phyloP scores from a whole-genome alignment of 2,329 filamentous ascomycete species.

The Thelonectria blattea region DNA sequence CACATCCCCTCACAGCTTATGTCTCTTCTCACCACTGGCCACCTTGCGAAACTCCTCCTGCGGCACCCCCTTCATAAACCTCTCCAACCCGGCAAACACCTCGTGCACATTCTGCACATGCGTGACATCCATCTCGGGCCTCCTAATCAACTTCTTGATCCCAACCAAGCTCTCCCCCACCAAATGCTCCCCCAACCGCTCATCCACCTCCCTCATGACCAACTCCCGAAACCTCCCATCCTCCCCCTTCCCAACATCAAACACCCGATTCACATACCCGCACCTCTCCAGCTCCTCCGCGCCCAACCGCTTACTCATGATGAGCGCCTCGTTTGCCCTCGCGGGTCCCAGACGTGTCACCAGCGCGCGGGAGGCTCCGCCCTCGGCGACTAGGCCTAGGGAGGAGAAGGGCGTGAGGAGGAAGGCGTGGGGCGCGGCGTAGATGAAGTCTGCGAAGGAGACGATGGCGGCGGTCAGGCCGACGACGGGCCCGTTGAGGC shows the following conservation, averaged over 20 bases:
- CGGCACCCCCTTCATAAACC: constrained; percentile 80
- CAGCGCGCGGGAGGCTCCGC: constrained; percentile 78
- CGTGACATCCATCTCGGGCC: constrained; percentile 73
- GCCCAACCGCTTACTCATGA: constrained; percentile 83
- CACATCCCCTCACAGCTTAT: constrained; percentile 77
- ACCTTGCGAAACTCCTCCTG: constrained; percentile 89
- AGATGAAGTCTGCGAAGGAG: constrained; percentile 90
- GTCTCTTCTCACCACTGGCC: constrained; percentile 86
- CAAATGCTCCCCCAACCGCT: constrained; percentile 79
- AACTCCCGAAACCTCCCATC: constrained; percentile 71
- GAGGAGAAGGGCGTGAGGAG: constrained; percentile 91
- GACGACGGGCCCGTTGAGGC: constrained; percentile 89
- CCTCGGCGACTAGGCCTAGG: constrained; percentile 88
- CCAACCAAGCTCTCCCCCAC: constrained; percentile 78
- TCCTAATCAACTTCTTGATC: constrained; percentile 84
- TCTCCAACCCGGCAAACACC: constrained; percentile 82
- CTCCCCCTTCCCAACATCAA: constrained; percentile 66
- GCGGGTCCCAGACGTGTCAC: constrained; percentile 79
- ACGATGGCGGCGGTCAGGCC: constrained; percentile 86
- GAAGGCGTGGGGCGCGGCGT: constrained; percentile 80
- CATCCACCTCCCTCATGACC: constrained; percentile 81
- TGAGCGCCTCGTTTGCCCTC: constrained; percentile 89
- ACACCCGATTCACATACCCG: constrained; percentile 87
- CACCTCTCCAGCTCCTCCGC: constrained; percentile 74
- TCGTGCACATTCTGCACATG: constrained; percentile 82